Evolutionary conservation across 176 grass and related monocot species (phyloP).

Genomic region (Oryza punctata): DNA sequence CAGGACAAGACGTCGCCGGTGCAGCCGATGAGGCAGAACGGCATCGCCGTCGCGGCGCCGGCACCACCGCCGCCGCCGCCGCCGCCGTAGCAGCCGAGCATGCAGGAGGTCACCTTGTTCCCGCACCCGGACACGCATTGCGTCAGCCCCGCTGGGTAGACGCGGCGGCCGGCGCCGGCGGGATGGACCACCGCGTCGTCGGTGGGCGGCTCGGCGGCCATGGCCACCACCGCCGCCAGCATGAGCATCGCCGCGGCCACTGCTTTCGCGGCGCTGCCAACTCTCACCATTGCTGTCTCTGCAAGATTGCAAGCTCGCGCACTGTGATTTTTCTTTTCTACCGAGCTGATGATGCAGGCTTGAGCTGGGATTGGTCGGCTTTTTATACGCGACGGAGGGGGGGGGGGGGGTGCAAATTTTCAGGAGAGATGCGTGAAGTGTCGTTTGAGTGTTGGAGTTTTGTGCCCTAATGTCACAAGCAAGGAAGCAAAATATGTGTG

Average conservation of each 20-base stretch:
- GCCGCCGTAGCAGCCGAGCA: constrained; percentile 30
- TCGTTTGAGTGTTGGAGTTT: not conserved
- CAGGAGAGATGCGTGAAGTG: not conserved
- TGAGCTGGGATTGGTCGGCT: not conserved
- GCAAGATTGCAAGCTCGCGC: not conserved
- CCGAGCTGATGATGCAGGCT: not conserved
- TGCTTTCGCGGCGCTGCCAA: not conserved
- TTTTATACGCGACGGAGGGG: not conserved
- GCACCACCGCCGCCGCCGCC: not conserved
- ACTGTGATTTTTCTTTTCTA: not conserved
- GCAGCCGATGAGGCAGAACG: constrained; percentile 46
- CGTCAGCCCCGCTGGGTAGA: constrained; percentile 17
- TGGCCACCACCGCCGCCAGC: constrained; percentile 22
- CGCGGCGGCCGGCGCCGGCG: not conserved
- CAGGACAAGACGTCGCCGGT: constrained; percentile 27
- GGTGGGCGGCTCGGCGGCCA: not conserved
- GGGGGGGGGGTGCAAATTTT: not conserved
- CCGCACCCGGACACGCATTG: constrained; percentile 32
- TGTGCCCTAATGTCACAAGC: not conserved
- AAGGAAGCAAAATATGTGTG: not conserved
- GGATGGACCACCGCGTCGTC: not conserved
- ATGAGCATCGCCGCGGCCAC: constrained; percentile 8
- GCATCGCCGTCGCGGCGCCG: not conserved
- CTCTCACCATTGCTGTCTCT: not conserved
- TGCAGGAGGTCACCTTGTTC: not conserved